phyloP scores from a whole-genome alignment of 1,139 yeast genomes.

The Neolecta irregularis region DNA sequence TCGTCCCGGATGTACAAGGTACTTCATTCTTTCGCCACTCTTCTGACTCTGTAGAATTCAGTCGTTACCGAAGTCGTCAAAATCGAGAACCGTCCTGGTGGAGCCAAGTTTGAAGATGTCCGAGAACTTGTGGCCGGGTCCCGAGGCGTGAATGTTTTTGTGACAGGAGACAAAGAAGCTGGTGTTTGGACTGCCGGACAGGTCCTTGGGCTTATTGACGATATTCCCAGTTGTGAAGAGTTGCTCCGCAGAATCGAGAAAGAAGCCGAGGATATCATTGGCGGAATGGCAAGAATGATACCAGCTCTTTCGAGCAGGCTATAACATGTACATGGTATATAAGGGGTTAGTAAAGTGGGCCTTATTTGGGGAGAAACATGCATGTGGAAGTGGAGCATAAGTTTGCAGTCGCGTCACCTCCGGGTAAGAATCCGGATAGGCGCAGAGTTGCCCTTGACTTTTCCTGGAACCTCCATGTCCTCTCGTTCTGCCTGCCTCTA shows the following conservation, averaged over 20 bases:
- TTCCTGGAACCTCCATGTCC: too few relatives aligned
- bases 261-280: slow-evolving; percentile 12
- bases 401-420: too few relatives aligned
- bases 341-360: too few relatives aligned
- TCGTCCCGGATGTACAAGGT: slow-evolving; percentile 24
- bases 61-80: slow-evolving; percentile 22
- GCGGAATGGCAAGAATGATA: slow-evolving; percentile 4
- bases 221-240: slow-evolving; percentile 14
- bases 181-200: slow-evolving; percentile 27
- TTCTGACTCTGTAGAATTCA: too few relatives aligned
- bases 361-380: too few relatives aligned
- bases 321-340: too few relatives aligned
- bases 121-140: slow-evolving; percentile 22
- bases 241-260: slow-evolving; percentile 10
- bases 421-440: too few relatives aligned
- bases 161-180: slow-evolving; percentile 22
- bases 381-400: too few relatives aligned
- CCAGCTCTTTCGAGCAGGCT: too few relatives aligned
- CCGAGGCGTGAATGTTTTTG: slow-evolving; percentile 22
- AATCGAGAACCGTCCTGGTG: slow-evolving; percentile 18
- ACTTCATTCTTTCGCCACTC: background rate
- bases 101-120: slow-evolving; percentile 20
- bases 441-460: too few relatives aligned
- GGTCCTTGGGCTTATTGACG: slow-evolving; percentile 19
- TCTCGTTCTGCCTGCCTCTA: too few relatives aligned